Evolutionary conservation across 495 filamentous ascomycete genomes (phyloP).

Genomic region (Neurospora africana): DNA sequence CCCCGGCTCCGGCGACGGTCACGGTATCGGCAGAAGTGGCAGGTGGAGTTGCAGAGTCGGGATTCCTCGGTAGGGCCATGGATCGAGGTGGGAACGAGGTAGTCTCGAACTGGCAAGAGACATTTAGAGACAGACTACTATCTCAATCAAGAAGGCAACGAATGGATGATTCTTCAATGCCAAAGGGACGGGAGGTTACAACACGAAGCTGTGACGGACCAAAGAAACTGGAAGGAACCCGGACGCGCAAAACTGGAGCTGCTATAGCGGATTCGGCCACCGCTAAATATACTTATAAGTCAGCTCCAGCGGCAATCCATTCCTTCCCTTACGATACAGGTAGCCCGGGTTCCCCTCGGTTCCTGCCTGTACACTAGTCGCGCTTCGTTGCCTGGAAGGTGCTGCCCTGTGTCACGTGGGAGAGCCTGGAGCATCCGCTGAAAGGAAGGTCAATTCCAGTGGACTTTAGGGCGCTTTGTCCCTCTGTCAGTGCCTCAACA

Average conservation of each 20-base stretch:
- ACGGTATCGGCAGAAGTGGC: neutral
- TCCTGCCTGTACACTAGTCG: neutral
- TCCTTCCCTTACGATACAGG: too few relatives aligned
- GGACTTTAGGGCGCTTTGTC: neutral
- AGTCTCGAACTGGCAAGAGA: neutral
- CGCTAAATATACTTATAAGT: neutral
- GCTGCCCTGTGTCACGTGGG: neutral
- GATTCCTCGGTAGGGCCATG: neutral
- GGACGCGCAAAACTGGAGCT: neutral
- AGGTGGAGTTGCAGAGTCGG: neutral
- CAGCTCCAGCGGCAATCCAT: too few relatives aligned
- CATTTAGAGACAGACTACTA: neutral
- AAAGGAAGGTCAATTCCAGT: neutral
- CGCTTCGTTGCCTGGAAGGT: neutral
- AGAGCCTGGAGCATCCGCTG: neutral
- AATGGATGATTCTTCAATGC: neutral
- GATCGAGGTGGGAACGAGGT: neutral
- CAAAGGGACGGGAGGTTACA: neutral
- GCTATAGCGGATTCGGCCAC: neutral
- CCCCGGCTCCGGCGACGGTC: neutral
- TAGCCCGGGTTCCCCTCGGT: neutral
- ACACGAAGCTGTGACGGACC: neutral
- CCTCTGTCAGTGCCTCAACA: neutral
- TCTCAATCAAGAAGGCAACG: neutral
- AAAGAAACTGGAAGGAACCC: too few relatives aligned